A percentile compares a stretch with the other conserved stretches of the same genome.
phyloP scores from a whole-genome alignment of 352 stramenopile species.

The Hyaloperonospora brassicae region DNA sequence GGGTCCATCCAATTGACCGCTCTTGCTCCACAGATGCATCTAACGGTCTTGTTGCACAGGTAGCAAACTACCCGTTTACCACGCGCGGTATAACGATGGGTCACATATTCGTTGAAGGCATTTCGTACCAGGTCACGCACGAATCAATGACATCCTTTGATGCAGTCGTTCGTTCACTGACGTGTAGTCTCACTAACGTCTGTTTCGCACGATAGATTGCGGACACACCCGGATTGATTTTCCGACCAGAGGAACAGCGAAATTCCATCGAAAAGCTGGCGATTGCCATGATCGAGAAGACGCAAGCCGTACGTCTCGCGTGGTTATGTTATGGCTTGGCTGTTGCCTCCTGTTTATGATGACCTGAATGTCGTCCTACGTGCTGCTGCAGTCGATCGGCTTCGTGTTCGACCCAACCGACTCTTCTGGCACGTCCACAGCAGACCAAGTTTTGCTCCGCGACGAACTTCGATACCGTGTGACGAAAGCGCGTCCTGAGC shows the following conservation, averaged over 20 bases:
- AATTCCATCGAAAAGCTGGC: conserved; percentile 72
- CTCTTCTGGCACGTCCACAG: conserved; percentile 48
- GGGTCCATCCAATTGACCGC: background rate
- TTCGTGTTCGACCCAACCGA: conserved; percentile 82
- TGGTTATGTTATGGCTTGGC: conserved; percentile 1
- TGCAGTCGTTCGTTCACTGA: background rate
- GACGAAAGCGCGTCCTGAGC: conserved; percentile 26
- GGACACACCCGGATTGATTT: conserved; percentile 69
- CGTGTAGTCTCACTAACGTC: background rate
- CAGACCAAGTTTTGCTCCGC: conserved; percentile 57
- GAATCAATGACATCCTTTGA: background rate
- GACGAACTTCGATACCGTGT: conserved; percentile 63
- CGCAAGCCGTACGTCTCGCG: conserved; percentile 37
- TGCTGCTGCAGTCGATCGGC: conserved; percentile 49
- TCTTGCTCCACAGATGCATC: conserved; percentile 2
- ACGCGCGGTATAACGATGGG: conserved; percentile 84
- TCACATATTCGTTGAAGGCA: conserved; percentile 77
- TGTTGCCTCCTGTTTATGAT: conserved; percentile 1
- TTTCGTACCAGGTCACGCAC: conserved; percentile 59
- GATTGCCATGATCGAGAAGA: conserved; percentile 72
- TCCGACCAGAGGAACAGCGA: conserved; percentile 47
- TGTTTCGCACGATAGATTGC: conserved; percentile 46
- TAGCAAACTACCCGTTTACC: conserved; percentile 85
- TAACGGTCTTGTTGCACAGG: conserved; percentile 24
- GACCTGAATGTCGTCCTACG: background rate